These are phyloP conservation scores for Erigeron philadelphicus DNA, from an alignment of 140 eudicot species.

Conservation along the genomic window DNA sequence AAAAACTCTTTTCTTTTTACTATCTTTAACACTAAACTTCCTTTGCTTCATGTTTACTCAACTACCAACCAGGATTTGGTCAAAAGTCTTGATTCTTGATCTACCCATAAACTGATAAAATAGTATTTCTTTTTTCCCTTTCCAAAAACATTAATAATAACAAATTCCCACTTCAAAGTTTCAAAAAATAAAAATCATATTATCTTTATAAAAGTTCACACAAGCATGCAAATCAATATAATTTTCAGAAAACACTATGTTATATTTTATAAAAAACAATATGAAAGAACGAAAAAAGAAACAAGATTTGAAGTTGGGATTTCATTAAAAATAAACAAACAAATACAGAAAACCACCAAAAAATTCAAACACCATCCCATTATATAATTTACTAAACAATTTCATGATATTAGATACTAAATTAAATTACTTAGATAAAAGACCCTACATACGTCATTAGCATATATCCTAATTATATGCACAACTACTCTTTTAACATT, in stretches of 20 bases:
- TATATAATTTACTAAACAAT: constrained; percentile 22
- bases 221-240: not conserved
- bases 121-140: not conserved
- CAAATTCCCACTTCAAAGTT: constrained; percentile 14
- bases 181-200: constrained; percentile 11
- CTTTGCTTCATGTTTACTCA: constrained; percentile 32
- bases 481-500: too few species aligned
- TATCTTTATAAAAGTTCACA: not conserved
- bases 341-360: constrained; percentile 14
- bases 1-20: not conserved
- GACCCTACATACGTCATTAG: constrained; percentile 23
- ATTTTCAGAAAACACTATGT: not conserved
- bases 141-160: not conserved
- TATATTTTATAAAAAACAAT: not conserved
- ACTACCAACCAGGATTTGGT: constrained; percentile 24
- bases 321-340: constrained; percentile 23
- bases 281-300: not conserved
- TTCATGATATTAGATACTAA: constrained; percentile 10
- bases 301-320: constrained; percentile 16
- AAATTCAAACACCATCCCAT: constrained; percentile 27
- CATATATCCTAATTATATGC: not conserved
- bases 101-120: constrained; percentile 1
- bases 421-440: constrained; percentile 2
- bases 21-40: constrained; percentile 5
- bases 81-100: constrained; percentile 26